Evolutionary conservation across 2,329 filamentous ascomycete species (phyloP).

Genomic region (Fusarium dimerum): DNA sequence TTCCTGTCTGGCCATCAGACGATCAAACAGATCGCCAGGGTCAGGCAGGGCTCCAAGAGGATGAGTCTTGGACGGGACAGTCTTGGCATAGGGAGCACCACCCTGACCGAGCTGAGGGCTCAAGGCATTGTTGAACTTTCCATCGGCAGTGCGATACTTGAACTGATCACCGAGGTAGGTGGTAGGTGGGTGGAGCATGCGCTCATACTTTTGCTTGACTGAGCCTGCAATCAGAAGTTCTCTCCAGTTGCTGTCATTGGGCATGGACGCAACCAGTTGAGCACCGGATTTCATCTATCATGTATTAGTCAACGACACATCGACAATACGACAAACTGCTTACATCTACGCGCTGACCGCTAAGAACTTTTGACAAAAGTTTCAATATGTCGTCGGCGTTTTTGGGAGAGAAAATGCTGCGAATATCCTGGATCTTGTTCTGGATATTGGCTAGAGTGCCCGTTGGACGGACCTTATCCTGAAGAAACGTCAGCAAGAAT

Average conservation of each 20-base stretch:
- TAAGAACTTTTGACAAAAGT: too few species aligned
- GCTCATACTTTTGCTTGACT: conserved; percentile 3
- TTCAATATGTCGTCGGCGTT: too few species aligned
- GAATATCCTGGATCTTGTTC: too few species aligned
- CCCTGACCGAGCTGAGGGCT: conserved; percentile 32
- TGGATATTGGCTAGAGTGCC: too few species aligned
- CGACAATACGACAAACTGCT: too few species aligned
- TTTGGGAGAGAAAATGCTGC: too few species aligned
- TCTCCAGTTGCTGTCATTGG: conserved; percentile 5
- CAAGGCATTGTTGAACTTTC: conserved; percentile 30
- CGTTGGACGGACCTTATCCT: too few species aligned
- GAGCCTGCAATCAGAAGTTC: conserved; percentile 1
- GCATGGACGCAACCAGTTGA: conserved; percentile 5
- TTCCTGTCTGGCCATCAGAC: conserved; percentile 30
- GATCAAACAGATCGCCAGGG: conserved; percentile 33
- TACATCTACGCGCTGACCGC: too few species aligned
- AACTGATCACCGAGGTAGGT: conserved; percentile 27
- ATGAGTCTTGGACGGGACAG: conserved; percentile 25
- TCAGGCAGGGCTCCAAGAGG: conserved; percentile 31
- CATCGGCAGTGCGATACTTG: conserved; percentile 30
- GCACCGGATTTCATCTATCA: conserved; percentile 4
- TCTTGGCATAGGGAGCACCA: conserved; percentile 33
- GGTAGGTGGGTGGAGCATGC: neutral
- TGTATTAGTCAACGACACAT: neutral
- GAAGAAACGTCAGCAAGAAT: too few species aligned